phyloP scores from a whole-genome alignment of 371 early-diverging fungal species.

The Mucor racemosus region DNA sequence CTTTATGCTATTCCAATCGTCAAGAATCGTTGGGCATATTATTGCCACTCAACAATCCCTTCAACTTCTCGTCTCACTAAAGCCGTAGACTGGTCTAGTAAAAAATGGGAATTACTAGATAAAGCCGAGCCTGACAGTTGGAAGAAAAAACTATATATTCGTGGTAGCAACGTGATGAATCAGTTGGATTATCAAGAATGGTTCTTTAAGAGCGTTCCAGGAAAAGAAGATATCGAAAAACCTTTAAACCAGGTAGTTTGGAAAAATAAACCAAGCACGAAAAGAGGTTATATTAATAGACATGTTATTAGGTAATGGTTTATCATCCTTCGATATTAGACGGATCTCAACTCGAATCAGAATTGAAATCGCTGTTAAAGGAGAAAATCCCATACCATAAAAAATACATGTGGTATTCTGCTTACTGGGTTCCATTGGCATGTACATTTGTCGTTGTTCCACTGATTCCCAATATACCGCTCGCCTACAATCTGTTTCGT shows the following conservation, averaged over 20 bases:
- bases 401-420: slow-evolving; percentile 73
- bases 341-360: slow-evolving; percentile 36
- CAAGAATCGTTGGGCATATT: slow-evolving; percentile 54
- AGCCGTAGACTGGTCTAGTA: slow-evolving; percentile 58
- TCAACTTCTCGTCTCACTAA: slow-evolving; percentile 54
- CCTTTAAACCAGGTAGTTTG: slow-evolving; percentile 47
- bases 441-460: slow-evolving; percentile 78
- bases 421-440: slow-evolving; percentile 73
- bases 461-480: slow-evolving; percentile 79
- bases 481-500: slow-evolving; percentile 83
- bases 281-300: no score
- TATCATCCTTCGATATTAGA: slow-evolving; percentile 50
- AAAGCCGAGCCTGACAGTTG: slow-evolving; percentile 52
- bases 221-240: slow-evolving; percentile 50
- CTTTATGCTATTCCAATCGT: slow-evolving; percentile 53
- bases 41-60: slow-evolving; percentile 53
- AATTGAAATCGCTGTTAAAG: slow-evolving; percentile 55
- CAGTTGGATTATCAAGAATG: slow-evolving; percentile 77
- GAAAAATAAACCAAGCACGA: neutral
- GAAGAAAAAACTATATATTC: slow-evolving; percentile 64
- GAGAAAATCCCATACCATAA: slow-evolving; percentile 70
- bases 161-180: slow-evolving; percentile 73
- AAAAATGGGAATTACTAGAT: slow-evolving; percentile 68
- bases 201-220: slow-evolving; percentile 78
- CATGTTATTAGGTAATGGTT: slow-evolving; percentile 44